These are phyloP conservation scores for Pisolithus orientalis DNA, from an alignment of 768 basidiomycete species.

Conservation along the genomic window DNA sequence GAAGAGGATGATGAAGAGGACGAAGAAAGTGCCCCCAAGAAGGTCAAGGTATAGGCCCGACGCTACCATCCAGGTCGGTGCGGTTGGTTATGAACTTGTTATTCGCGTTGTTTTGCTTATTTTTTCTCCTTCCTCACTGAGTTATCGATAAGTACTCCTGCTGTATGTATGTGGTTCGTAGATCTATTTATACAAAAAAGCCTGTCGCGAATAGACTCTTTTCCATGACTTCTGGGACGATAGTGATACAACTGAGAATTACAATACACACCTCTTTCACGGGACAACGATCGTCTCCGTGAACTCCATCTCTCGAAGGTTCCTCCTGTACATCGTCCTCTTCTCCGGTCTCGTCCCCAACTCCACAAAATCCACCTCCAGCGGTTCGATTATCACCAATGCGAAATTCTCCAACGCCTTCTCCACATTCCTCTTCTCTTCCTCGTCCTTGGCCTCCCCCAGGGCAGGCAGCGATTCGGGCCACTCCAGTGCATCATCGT, in stretches of 20 bases:
- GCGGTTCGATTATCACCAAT: slow-evolving; percentile 64
- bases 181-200: too few species aligned
- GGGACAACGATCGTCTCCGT: slow-evolving; percentile 59
- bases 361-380: slow-evolving; percentile 64
- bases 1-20: slow-evolving; percentile 8
- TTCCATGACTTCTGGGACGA: neutral
- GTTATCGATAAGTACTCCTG: neutral
- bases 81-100: neutral
- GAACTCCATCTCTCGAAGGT: slow-evolving; percentile 40
- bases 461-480: slow-evolving; percentile 48
- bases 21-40: slow-evolving; percentile 13
- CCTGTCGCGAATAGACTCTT: neutral
- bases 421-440: slow-evolving; percentile 42
- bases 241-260: neutral
- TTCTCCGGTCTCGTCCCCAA: slow-evolving; percentile 51
- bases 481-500: slow-evolving; percentile 59
- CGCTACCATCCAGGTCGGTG: neutral
- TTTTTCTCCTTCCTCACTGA: neutral
- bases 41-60: slow-evolving; percentile 18
- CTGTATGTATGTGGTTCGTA: too few species aligned
- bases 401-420: slow-evolving; percentile 62
- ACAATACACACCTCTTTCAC: slow-evolving; percentile 19
- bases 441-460: slow-evolving; percentile 37
- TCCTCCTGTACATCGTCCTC: slow-evolving; percentile 44
- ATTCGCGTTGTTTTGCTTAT: neutral